Conservation (phyloP, 2,329 filamentous ascomycete genomes). For the Aspergillus thermomutatus region DNA sequence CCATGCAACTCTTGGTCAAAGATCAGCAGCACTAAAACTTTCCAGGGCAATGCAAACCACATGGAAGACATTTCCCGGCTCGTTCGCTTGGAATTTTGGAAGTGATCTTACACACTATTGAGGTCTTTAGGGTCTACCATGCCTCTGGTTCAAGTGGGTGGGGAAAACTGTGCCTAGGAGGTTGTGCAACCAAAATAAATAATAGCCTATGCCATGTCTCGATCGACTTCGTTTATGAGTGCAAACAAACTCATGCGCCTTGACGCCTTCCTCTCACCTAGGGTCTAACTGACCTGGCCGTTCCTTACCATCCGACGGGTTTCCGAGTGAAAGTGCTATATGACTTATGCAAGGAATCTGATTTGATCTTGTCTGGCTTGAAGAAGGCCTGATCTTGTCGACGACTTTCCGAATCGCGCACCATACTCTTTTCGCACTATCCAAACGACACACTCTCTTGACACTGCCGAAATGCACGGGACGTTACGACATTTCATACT, state of each 20-base stretch:
- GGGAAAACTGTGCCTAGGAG: background rate
- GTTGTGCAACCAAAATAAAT: background rate
- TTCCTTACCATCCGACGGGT: background rate
- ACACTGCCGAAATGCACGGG: slow-evolving; percentile 13
- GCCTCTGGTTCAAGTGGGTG: background rate
- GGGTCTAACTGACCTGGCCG: background rate
- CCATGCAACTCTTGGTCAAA: background rate
- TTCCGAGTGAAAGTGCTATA: background rate
- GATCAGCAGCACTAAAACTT: background rate
- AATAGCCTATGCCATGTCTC: background rate
- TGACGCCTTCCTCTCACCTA: background rate
- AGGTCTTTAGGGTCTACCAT: background rate
- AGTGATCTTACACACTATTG: background rate
- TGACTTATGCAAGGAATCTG: background rate
- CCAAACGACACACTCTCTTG: slow-evolving; percentile 7
- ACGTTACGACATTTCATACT: slow-evolving; percentile 12
- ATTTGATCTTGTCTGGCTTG: background rate
- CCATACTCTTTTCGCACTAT: background rate
- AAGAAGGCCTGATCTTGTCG: background rate
- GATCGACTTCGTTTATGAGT: background rate
- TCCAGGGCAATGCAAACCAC: background rate
- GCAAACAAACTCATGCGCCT: background rate
- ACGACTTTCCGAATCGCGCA: background rate
- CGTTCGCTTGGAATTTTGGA: background rate
- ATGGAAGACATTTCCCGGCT: background rate